These are phyloP conservation scores for Penicillium bovifimosum DNA, from an alignment of 495 filamentous ascomycete species.

Conservation along the genomic window DNA sequence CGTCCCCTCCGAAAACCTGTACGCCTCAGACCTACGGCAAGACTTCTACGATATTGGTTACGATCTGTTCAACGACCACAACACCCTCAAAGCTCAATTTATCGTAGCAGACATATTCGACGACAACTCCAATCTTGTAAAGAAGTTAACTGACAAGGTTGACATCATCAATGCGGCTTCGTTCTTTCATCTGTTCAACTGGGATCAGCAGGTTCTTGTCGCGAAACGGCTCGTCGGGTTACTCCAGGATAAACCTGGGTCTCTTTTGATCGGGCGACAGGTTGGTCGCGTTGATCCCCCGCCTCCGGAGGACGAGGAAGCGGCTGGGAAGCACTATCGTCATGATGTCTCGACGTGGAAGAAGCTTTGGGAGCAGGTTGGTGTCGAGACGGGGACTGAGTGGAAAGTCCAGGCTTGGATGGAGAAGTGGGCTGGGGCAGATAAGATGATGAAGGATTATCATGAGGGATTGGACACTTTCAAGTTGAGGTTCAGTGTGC, in stretches of 20 bases:
- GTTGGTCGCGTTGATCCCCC: conserved; percentile 30
- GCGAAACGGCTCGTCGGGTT: conserved; percentile 43
- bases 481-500: conserved; percentile 18
- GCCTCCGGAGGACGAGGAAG: conserved; percentile 20
- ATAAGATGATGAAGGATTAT: conserved; percentile 8
- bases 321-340: conserved; percentile 25
- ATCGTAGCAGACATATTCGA: conserved; percentile 51
- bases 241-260: conserved; percentile 37
- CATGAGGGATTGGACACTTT: conserved; percentile 13
- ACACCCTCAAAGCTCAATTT: conserved; percentile 41
- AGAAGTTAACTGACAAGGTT: conserved; percentile 38
- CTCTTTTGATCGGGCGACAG: conserved; percentile 46
- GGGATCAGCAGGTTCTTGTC: conserved; percentile 44
- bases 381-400: conserved; percentile 38
- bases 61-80: conserved; percentile 42
- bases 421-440: conserved; percentile 15
- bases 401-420: conserved; percentile 36
- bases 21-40: conserved; percentile 35
- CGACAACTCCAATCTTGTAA: conserved; percentile 24
- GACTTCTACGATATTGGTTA: conserved; percentile 44
- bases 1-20: conserved; percentile 25
- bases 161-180: conserved; percentile 51
- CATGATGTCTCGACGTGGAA: conserved; percentile 44
- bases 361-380: conserved; percentile 48
- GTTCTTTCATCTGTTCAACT: conserved; percentile 59